A percentile compares a stretch with the other conserved stretches of the same genome.
These are phyloP conservation scores for Hericium coralloides DNA, from an alignment of 768 basidiomycete genomes.

Conservation along the genomic window DNA sequence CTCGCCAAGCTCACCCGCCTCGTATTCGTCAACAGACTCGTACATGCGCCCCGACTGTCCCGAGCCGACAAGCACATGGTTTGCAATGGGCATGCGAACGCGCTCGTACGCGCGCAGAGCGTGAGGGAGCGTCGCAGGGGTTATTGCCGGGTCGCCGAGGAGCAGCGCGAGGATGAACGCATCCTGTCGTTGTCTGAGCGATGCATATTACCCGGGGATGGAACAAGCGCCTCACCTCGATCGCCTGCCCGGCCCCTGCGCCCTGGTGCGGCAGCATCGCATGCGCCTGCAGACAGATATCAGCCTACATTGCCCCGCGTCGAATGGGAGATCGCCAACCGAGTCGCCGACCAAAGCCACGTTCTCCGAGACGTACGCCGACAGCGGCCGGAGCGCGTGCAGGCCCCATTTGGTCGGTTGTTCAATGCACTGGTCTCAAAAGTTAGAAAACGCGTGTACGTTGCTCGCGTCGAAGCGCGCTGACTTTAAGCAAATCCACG, in stretches of 20 bases:
- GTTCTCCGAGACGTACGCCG: constrained; percentile 15
- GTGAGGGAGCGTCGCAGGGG: constrained; percentile 8
- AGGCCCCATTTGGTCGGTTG: constrained; percentile 24
- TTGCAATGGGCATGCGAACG: constrained; percentile 20
- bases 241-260: constrained; percentile 25
- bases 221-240: constrained; percentile 18
- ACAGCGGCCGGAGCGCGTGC: constrained; percentile 20
- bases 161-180: constrained; percentile 22
- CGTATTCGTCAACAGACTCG: constrained; percentile 26
- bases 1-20: constrained; percentile 25
- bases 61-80: constrained; percentile 18
- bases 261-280: constrained; percentile 26
- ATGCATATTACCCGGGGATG: neutral
- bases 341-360: constrained; percentile 25
- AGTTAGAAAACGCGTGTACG: neutral
- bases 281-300: constrained; percentile 18
- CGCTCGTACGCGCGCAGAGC: constrained; percentile 23
- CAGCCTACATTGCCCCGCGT: too few relatives aligned
- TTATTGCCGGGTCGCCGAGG: constrained; percentile 18
- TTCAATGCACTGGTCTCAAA: constrained; percentile 15
- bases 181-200: constrained; percentile 14
- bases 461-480: neutral
- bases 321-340: constrained; percentile 9
- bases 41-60: constrained; percentile 17
- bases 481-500: constrained; percentile 17